Base-by-base conservation (phyloP, 805 yeast genomes). In the Maudiozyma serrabonitensis region DNA sequence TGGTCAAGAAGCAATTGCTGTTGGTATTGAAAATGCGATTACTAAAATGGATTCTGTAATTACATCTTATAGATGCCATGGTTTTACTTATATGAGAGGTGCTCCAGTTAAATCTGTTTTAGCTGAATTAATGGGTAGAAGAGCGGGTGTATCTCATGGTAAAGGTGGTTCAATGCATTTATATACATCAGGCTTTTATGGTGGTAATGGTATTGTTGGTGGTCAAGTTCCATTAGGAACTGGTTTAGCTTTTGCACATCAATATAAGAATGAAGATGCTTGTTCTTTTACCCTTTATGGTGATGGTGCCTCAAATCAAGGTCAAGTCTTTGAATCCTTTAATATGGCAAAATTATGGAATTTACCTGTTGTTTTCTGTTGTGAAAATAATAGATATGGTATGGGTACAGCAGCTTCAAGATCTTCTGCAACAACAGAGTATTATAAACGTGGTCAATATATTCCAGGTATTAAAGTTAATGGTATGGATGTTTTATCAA, bases 91-190 rank as follows among this genome's bases (percentile, higher is more conserved):
- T 78, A 83, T 87, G 86, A 82, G 99, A 72, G 99, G 99, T 57
- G 87, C 95, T 21, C 75, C 95, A 18, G 95, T 90, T 58, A 81
- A 86, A 72, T 83, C 78, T 52, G 95, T 93, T 50, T 74, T 93
- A 59, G 98, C 95, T 55, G 99, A 93, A 75, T 79, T 93, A 70
- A 85, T 93, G 91, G 99, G 99, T 63, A 85, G 84, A 75, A 83
- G 95, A 75, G 74, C 84, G 51, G 98, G 99, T 77, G 95, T 87
- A 53, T 85, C 97, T 41, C 83, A 75, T 73, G 99, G 99, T 75
- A 93, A 93, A 74, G 99, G 99, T 76, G 99, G 99, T 62, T 93
- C 99, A 57, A 93, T 93, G 99, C 99, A 93, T 76, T 87, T 93
- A 90, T 93, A 83, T 70, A 87, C 95, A 45, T 82, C 84, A 44